Base-by-base conservation (phyloP, 2,329 filamentous ascomycete genomes). In the Hypoxylon sp. region DNA sequence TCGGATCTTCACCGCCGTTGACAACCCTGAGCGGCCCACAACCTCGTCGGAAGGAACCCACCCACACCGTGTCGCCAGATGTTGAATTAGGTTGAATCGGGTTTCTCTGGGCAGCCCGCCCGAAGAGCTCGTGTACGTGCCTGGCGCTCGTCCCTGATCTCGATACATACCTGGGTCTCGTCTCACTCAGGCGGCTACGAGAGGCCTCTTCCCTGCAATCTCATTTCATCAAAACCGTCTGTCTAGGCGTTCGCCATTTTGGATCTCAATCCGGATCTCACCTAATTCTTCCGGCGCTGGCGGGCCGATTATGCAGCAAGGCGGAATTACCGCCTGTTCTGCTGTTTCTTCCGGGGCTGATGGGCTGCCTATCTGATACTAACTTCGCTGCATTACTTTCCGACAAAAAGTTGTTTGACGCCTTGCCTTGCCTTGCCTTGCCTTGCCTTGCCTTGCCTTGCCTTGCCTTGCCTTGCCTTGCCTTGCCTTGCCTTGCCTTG, bases 281-380 rank as follows among this genome's bases (percentile, higher is more conserved):
- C 37, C 55, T 49, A 54, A 61, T 53, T 57, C 49, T 59, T 48
- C 59, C 63, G 63, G 62, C 37, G 50, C 22, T 59, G 17, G 55
- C 63, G 65, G 65, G 49, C 65, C 63, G 59, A 68, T 66, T 66
- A 62, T 68, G 41, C 39, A 63, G 50, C 49, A 32, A 34, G 49
- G 28, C 56, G 47, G 51, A 60, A 59, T 56, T 63, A 22, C 52
- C 37, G 37, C 17, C 15, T 39, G 4, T 32, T 55, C 30, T 19
- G 22, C 26, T 53, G 51, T n/a, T n/a, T n/a, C n/a, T n/a, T n/a
- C n/a, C n/a, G 49, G 6, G 17, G 8, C 37, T 20, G 37, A 26
- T 17, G 30, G 56, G 15, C 26, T 56, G 39, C 62, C 56, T 62
- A 62, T 65, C 55, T 65, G 5, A 62, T 65, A 43, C 37, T 58